Base-by-base conservation (phyloP, 345 rosid species). In the Turritis glabra region DNA sequence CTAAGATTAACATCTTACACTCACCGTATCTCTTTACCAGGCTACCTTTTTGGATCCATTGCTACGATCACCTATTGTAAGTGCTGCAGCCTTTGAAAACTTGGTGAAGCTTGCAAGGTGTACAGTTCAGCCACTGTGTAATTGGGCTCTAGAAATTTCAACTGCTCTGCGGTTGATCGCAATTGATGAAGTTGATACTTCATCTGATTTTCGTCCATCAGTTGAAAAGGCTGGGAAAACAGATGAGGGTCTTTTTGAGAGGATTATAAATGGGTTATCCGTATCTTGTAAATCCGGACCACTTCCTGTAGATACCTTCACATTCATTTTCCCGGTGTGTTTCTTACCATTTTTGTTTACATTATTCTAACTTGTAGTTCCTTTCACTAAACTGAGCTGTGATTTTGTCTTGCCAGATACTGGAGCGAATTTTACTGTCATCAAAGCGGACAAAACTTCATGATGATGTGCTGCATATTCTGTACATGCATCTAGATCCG, bases 261-360 rank as follows among this genome's bases (percentile, higher is more conserved):
- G 89, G 78, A 83, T 95, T 53, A 76, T 92, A 40, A 71, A 74
- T 54, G 97, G 93, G 48, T 80, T 95, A 74, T 80, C 90, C 9
- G 52, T 82, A 33, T 87, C 97, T 48, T 92, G 99, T 79, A 87
- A 89, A 92, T 82, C 85, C 53, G 90, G 97, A 51, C 89, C 97
- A 58, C 97, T 95, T 73, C 99, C 99, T 62, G 97, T 95, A 17
- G 97, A 95, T 81, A 87, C 99, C 59, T 95, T 95, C 78, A 85
- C 84, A 44, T 92, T 95, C 80, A 85, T 95, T 75, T 92, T 95
- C 73, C 99, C 97, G 61, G 99, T 95, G 66, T 79, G 92, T 79
- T 56, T 40, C 40, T 54, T 72, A 32, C 64, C 25, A 22, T 62
- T 22, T 56, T 23, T 47, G 21, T 14, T 41, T 60, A 25, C 22